Conservation (phyloP, 352 stramenopile genomes). For the Phytophthora fragariae region DNA sequence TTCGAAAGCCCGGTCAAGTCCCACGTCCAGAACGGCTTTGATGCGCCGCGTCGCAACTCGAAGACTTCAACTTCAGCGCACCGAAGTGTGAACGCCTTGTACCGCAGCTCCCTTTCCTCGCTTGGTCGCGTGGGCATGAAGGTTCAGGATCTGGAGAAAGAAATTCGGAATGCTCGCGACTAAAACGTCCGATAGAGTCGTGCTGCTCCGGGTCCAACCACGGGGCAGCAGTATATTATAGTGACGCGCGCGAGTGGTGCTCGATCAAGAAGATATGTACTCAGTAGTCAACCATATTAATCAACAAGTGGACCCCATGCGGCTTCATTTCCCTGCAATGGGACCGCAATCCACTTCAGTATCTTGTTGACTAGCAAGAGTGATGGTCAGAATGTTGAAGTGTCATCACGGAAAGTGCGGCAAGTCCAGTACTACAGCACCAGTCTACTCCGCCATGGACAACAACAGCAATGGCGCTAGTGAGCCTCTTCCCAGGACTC, state of each 20-base stretch:
- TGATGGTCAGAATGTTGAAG: slow-evolving; percentile 4
- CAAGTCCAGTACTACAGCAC: not conserved
- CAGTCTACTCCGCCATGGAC: not conserved
- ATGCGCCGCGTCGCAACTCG: slow-evolving; percentile 29
- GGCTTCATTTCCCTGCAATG: not conserved
- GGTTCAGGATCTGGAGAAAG: slow-evolving; percentile 75
- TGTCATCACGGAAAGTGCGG: not conserved
- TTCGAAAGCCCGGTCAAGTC: slow-evolving; percentile 50
- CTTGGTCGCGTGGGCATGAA: slow-evolving; percentile 68
- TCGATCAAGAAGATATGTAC: slow-evolving; percentile 25
- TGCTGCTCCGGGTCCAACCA: slow-evolving; percentile 9
- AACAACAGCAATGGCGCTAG: not conserved
- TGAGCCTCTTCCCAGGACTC: not conserved
- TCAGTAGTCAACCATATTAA: slow-evolving; percentile 29
- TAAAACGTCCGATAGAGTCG: slow-evolving; percentile 19
- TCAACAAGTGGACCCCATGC: slow-evolving; percentile 14
- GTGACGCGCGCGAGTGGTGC: slow-evolving; percentile 16
- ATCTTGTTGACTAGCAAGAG: slow-evolving; percentile 3
- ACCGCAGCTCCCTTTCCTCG: slow-evolving; percentile 59
- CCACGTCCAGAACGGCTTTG: slow-evolving; percentile 26
- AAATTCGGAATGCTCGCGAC: slow-evolving; percentile 48
- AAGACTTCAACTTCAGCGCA: slow-evolving; percentile 32
- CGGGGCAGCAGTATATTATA: slow-evolving; percentile 25
- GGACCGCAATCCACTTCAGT: too few relatives aligned
- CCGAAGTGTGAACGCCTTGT: slow-evolving; percentile 43